phyloP scores from a whole-genome alignment of 129 eudicot species.

The Mikania micrantha region DNA sequence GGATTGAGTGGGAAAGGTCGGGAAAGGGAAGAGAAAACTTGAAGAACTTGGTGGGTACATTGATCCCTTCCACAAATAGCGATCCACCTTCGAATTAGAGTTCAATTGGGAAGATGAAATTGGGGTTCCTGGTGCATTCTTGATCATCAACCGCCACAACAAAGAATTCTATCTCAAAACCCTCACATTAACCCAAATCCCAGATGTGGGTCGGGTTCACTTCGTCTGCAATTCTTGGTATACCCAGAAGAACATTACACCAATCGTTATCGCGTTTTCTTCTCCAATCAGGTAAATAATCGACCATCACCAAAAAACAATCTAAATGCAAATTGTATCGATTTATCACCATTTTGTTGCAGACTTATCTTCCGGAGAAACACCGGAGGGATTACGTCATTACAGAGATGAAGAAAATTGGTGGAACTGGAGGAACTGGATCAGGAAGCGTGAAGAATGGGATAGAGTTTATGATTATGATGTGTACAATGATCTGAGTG shows the following conservation, averaged over 20 bases:
- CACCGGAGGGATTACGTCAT: conserved; percentile 48
- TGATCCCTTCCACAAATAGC: conserved; percentile 18
- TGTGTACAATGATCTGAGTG: conserved; percentile 67
- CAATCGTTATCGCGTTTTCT: conserved; percentile 41
- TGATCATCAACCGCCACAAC: conserved; percentile 39
- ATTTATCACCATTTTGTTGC: conserved; percentile 8
- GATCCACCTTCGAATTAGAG: conserved; percentile 35
- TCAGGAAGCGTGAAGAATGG: conserved; percentile 69
- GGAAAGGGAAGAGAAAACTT: conserved; percentile 40
- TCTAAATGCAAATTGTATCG: not conserved
- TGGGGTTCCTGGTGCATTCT: conserved; percentile 55
- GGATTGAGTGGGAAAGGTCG: conserved; percentile 35
- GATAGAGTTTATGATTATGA: conserved; percentile 88
- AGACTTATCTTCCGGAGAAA: conserved; percentile 75
- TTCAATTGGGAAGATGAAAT: conserved; percentile 44
- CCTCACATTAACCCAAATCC: conserved; percentile 37
- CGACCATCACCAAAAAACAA: not conserved
- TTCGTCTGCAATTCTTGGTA: conserved; percentile 70
- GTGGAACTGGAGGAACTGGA: conserved; percentile 62
- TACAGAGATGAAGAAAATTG: conserved; percentile 65
- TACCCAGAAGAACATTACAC: conserved; percentile 30
- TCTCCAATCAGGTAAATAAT: conserved; percentile 44
- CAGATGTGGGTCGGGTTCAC: conserved; percentile 36
- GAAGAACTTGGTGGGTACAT: conserved; percentile 36
- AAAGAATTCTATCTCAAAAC: conserved; percentile 55